These are phyloP conservation scores for Cymbopogon flexuosus DNA, from an alignment of 202 grass and related monocot species.

Conservation along the genomic window DNA sequence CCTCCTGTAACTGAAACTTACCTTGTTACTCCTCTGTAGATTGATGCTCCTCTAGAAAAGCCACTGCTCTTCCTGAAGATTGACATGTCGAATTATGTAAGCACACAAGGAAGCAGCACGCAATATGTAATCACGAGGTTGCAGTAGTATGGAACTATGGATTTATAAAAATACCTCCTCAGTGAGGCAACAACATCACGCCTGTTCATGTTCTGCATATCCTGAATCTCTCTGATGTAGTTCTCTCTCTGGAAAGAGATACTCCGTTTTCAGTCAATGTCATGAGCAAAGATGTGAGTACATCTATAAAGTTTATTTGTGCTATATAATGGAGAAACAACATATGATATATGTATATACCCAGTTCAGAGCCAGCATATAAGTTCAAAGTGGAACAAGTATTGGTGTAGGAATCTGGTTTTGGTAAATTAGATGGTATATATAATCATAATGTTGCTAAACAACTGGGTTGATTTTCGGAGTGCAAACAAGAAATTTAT, in stretches of 20 bases:
- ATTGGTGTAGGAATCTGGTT: not conserved
- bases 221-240: slow-evolving; percentile 68
- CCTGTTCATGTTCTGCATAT: slow-evolving; percentile 78
- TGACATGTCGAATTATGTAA: slow-evolving; percentile 9
- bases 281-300: not conserved
- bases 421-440: not conserved
- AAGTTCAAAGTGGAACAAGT: not conserved
- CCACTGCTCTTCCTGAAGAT: slow-evolving; percentile 87
- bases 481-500: not conserved
- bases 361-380: not conserved
- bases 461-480: not conserved
- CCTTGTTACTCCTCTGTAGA: slow-evolving; percentile 94
- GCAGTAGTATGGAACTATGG: too few relatives aligned
- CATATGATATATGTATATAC: not conserved
- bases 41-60: slow-evolving; percentile 85
- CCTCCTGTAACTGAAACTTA: slow-evolving; percentile 27
- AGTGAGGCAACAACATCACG: slow-evolving; percentile 77
- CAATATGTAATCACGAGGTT: too few relatives aligned
- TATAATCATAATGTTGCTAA: not conserved
- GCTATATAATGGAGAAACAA: not conserved
- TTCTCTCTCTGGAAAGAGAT: slow-evolving; percentile 49
- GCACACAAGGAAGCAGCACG: not conserved
- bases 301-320: not conserved
- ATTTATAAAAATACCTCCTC: slow-evolving; percentile 63
- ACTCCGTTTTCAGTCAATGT: slow-evolving; percentile 19